phyloP scores from a whole-genome alignment of 2,329 filamentous ascomycete genomes.

The Colletotrichum endophyticum region DNA sequence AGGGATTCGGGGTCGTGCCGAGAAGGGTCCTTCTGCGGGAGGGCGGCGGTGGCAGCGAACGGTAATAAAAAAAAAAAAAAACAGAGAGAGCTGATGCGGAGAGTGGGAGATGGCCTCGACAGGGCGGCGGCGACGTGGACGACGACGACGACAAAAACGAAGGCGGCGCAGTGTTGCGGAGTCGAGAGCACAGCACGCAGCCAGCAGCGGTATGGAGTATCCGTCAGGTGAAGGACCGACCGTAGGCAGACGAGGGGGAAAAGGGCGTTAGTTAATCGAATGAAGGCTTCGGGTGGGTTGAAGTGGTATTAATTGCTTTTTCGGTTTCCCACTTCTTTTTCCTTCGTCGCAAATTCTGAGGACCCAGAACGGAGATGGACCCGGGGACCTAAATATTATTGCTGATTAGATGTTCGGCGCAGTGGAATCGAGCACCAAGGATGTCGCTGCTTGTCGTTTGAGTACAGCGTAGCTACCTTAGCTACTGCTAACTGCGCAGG shows the following conservation, averaged over 20 bases:
- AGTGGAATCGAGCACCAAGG: slow-evolving; percentile 20
- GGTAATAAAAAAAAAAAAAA: neutral
- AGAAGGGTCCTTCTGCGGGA: neutral
- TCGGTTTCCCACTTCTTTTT: slow-evolving; percentile 7
- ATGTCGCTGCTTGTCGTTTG: slow-evolving; percentile 16
- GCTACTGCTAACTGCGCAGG: neutral
- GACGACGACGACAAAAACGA: neutral
- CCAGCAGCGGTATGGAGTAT: neutral
- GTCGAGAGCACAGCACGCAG: neutral
- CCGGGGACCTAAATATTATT: slow-evolving; percentile 11
- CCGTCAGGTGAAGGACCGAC: neutral
- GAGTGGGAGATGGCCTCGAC: neutral
- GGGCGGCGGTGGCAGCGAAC: neutral
- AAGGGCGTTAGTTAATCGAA: neutral
- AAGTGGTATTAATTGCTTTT: slow-evolving; percentile 11
- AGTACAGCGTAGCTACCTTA: neutral
- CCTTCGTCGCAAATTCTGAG: slow-evolving; percentile 4
- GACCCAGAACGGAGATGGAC: slow-evolving; percentile 15
- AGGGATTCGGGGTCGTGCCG: neutral
- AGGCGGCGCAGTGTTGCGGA: neutral
- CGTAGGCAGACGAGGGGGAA: neutral
- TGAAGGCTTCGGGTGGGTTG: neutral
- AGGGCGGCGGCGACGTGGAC: neutral
- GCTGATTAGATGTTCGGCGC: slow-evolving; percentile 14
- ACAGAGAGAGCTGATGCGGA: neutral